A percentile compares a stretch with the other conserved stretches of the same genome.
These are phyloP conservation scores for Lipomyces anomalus DNA, from an alignment of 805 yeast genomes.

Conservation along the genomic window DNA sequence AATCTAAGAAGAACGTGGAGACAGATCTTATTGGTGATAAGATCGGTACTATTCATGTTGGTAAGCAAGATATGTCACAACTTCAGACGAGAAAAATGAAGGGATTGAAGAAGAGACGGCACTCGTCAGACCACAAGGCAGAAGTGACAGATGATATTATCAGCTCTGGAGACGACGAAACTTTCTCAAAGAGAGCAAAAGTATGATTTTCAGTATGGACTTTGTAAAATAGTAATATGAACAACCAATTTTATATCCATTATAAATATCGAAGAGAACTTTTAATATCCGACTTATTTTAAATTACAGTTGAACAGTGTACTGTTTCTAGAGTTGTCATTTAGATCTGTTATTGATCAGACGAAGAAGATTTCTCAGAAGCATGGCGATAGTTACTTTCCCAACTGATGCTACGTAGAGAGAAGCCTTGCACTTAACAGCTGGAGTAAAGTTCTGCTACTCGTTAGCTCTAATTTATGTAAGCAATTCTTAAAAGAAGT, in stretches of 20 bases:
- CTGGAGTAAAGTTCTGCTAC: constrained; percentile 57
- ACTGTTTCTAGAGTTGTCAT: too few species aligned
- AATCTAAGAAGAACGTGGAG: constrained; percentile 81
- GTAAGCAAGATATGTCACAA: constrained; percentile 84
- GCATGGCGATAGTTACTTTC: constrained; percentile 93
- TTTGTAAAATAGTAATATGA: too few species aligned
- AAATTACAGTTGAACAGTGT: too few species aligned
- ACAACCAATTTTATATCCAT: too few species aligned
- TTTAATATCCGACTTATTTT: too few species aligned
- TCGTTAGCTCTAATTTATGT: neutral
- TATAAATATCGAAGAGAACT: too few species aligned
- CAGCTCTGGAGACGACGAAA: constrained; percentile 25
- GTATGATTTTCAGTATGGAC: neutral
- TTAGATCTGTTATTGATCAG: constrained; percentile 66
- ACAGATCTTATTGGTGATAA: constrained; percentile 91
- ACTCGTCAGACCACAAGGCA: constrained; percentile 41
- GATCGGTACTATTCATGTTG: constrained; percentile 93
- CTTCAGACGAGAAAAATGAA: constrained; percentile 98
- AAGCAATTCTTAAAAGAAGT: neutral
- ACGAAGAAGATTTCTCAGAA: constrained; percentile 80
- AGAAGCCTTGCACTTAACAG: constrained; percentile 80
- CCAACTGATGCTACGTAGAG: constrained; percentile 94
- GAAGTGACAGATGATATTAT: constrained; percentile 30
- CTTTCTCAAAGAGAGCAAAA: constrained; percentile 5
- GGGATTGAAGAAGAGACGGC: constrained; percentile 79